These are phyloP conservation scores for Cornus florida DNA, from an alignment of 148 eudicot genomes.

Conservation along the genomic window DNA sequence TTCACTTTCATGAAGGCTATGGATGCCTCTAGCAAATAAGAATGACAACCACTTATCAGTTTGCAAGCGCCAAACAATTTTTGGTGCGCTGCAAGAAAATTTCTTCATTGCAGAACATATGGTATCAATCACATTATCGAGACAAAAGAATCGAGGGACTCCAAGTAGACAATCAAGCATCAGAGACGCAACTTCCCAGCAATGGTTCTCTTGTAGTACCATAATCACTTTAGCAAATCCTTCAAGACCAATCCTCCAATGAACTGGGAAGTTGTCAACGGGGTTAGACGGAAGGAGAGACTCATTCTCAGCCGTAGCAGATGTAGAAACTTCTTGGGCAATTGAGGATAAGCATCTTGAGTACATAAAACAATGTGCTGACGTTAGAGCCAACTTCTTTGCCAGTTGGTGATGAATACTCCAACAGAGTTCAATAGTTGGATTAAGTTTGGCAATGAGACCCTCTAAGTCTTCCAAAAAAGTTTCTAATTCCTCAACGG, in stretches of 20 bases:
- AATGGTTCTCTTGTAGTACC: conserved; percentile 44
- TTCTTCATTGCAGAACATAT: conserved; percentile 55
- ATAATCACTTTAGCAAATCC: conserved; percentile 47
- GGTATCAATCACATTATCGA: conserved; percentile 44
- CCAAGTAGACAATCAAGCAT: conserved; percentile 62
- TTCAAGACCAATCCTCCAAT: conserved; percentile 61
- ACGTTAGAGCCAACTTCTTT: conserved; percentile 39
- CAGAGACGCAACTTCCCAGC: conserved; percentile 74
- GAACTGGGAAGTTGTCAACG: conserved; percentile 29
- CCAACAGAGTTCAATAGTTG: conserved; percentile 62
- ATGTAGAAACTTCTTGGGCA: conserved; percentile 25
- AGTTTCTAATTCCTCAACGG: conserved; percentile 35
- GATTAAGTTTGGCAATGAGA: conserved; percentile 52
- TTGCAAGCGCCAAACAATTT: conserved; percentile 69
- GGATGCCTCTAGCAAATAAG: conserved; percentile 52
- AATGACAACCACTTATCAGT: conserved; percentile 61
- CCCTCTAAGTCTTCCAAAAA: conserved; percentile 40
- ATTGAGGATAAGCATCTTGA: conserved; percentile 52
- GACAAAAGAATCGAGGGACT: conserved; percentile 46
- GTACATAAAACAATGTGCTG: conserved; percentile 65
- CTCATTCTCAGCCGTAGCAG: conserved; percentile 28
- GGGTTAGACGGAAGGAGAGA: conserved; percentile 18
- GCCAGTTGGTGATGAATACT: conserved; percentile 65
- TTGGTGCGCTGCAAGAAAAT: conserved; percentile 61
- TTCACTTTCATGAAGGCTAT: conserved; percentile 44